Evolutionary conservation across 805 yeast genomes (phyloP).

Genomic region (Candida anglica): DNA sequence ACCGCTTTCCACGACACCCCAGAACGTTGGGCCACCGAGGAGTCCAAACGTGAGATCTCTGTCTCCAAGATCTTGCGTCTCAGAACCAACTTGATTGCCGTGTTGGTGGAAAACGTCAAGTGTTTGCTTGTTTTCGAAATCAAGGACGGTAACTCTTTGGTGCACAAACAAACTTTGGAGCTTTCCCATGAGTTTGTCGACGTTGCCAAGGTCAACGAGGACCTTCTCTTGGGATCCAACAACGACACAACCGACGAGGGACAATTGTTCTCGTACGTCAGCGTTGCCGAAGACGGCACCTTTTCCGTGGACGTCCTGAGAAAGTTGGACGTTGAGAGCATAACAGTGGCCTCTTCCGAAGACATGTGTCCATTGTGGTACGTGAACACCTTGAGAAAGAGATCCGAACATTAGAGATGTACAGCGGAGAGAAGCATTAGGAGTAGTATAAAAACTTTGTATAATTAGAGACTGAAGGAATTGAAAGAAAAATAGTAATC

Average conservation of each 20-base stretch:
- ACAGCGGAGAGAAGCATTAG: too few relatives aligned
- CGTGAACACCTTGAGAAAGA: constrained; percentile 49
- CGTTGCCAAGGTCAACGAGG: constrained; percentile 17
- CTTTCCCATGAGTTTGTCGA: constrained; percentile 24
- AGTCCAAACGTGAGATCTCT: constrained; percentile 49
- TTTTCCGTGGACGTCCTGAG: too few relatives aligned
- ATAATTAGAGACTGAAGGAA: too few relatives aligned
- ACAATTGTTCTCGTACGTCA: constrained; percentile 7
- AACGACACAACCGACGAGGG: constrained; percentile 28
- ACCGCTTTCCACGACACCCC: constrained; percentile 62
- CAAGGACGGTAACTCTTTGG: constrained; percentile 16
- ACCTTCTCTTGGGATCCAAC: constrained; percentile 22
- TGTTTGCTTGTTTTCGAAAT: constrained; percentile 37
- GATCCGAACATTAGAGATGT: constrained; percentile 61
- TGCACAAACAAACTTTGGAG: constrained; percentile 28
- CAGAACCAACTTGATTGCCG: constrained; percentile 29
- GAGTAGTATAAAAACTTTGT: neutral
- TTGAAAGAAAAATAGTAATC: too few relatives aligned
- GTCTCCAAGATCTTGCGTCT: constrained; percentile 43
- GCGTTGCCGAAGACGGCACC: constrained; percentile 15
- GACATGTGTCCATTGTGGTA: constrained; percentile 49
- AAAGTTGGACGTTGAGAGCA: constrained; percentile 13
- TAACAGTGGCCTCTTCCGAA: constrained; percentile 27
- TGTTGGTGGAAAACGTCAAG: constrained; percentile 50
- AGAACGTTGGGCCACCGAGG: constrained; percentile 52